Percentiles rank a stretch among this genome's conserved stretches.
Conservation (phyloP, 176 grass and related monocot species). For the Avena insularis region DNA sequence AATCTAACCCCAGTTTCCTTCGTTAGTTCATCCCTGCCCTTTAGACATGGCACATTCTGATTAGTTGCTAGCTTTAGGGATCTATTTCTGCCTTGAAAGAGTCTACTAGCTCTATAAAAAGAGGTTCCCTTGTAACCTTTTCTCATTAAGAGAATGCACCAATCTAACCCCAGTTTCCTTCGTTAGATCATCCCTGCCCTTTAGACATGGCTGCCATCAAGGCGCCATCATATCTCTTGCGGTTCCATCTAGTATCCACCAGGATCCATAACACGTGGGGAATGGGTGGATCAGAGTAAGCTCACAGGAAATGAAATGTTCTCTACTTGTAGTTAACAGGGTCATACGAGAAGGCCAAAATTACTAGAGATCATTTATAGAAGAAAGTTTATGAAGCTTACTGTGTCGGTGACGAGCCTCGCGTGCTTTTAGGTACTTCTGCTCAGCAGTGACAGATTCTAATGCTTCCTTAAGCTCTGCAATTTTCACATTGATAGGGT, state of each 20-base stretch:
- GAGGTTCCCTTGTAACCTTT: neutral
- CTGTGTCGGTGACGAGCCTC: slow-evolving; percentile 91
- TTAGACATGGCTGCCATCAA: slow-evolving; percentile 12
- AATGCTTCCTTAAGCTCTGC: slow-evolving; percentile 93
- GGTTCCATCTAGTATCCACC: neutral
- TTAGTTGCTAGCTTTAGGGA: slow-evolving; percentile 9
- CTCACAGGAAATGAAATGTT: neutral
- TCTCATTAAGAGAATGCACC: neutral
- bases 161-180: neutral
- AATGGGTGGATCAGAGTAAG: neutral
- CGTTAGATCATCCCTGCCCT: neutral
- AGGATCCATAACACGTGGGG: neutral
- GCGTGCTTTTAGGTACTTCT: slow-evolving; percentile 93
- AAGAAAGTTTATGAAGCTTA: slow-evolving; percentile 58
- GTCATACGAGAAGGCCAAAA: neutral
- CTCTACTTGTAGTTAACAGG: neutral
- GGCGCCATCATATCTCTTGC: neutral
- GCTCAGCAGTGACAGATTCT: slow-evolving; percentile 87
- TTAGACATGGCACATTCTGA: neutral
- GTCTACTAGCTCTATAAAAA: slow-evolving; percentile 1
- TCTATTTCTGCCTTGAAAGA: neutral
- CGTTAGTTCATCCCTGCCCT: no score
- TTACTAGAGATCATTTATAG: neutral
- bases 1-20: no score
- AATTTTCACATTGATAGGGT: slow-evolving; percentile 98